Evolutionary conservation across 2,329 filamentous ascomycete species (phyloP), one percentile per base, ranked within the genome.

Genomic region (Nigrospora sphaerica): DNA sequence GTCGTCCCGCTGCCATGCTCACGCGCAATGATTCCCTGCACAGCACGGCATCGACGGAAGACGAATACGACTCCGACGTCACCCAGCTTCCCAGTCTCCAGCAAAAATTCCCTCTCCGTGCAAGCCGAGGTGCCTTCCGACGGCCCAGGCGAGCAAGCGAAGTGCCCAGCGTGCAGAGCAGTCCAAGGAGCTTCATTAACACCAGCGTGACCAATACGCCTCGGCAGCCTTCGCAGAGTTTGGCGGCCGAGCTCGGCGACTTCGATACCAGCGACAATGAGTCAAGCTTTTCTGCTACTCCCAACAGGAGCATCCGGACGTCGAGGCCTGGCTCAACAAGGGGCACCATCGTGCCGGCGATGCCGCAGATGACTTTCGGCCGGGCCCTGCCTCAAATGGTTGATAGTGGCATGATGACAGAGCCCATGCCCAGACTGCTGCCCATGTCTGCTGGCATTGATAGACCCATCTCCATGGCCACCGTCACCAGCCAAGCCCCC

Each of bases 231-330:
- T 77, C 80, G 14, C 88, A 95, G 70, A 97, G 86, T 59, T 73
- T 98, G 43, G 95, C 93, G 62, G 90, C 90, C 36, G 93, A 98
- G 65, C 77, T 98, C 37, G 88, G 86, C 45, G 88, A 89, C 54
- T 71, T 96, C 38, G 85, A 81, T 50, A 81, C 81, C 52, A 85
- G 86, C 54, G 87, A 88, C 51, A 86, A 88, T 49, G 84, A 85
- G 51, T 83, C 86, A 45, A 72, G 67, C 48, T 59, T 67, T 28
- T 72, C 71, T 16, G 75, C 69, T 23, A 83, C 79, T 31, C 80
- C 80, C 23, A 77, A 73, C 52, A 71, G 72, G 34, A 72, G 71
- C 49, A 57, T 66, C 18, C 71, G 72, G 38, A 73, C 68, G 16
- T 55, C 65, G 38, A 78, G 75, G 6, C 75, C 77, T 18, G 71